These are phyloP conservation scores for Syzygium jambos DNA, from an alignment of 345 rosid genomes.

Conservation along the genomic window DNA sequence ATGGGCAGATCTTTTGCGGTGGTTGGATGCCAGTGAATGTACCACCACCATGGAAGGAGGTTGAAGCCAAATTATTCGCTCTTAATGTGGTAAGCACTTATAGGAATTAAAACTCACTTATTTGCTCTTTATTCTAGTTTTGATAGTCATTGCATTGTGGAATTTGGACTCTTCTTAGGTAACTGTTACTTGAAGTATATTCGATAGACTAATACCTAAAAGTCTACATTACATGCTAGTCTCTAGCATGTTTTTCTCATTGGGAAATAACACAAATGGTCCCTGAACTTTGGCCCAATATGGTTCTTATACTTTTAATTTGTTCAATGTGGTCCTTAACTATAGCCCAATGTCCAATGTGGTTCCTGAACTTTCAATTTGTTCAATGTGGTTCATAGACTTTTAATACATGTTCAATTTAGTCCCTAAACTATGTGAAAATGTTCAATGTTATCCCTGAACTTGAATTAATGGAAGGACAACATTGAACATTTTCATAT, in stretches of 20 bases:
- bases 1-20: conserved; percentile 52
- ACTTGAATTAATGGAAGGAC: too few relatives aligned
- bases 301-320: too few relatives aligned
- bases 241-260: neutral
- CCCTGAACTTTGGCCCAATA: too few relatives aligned
- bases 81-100: conserved; percentile 62
- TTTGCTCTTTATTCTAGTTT: neutral
- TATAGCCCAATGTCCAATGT: too few relatives aligned
- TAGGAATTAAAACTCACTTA: neutral
- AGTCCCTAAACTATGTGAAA: too few relatives aligned
- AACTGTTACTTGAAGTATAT: neutral
- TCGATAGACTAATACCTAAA: neutral
- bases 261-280: neutral
- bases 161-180: neutral
- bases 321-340: too few relatives aligned
- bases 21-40: conserved; percentile 50
- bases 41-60: conserved; percentile 69
- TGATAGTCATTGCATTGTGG: neutral
- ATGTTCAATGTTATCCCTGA: too few relatives aligned
- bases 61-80: conserved; percentile 74
- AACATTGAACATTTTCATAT: too few relatives aligned
- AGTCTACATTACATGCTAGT: neutral
- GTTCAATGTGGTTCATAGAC: too few relatives aligned
- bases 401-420: too few relatives aligned
- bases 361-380: too few relatives aligned